phyloP scores from a whole-genome alignment of 73 alveolate genomes.

The Uronychia setigera region DNA sequence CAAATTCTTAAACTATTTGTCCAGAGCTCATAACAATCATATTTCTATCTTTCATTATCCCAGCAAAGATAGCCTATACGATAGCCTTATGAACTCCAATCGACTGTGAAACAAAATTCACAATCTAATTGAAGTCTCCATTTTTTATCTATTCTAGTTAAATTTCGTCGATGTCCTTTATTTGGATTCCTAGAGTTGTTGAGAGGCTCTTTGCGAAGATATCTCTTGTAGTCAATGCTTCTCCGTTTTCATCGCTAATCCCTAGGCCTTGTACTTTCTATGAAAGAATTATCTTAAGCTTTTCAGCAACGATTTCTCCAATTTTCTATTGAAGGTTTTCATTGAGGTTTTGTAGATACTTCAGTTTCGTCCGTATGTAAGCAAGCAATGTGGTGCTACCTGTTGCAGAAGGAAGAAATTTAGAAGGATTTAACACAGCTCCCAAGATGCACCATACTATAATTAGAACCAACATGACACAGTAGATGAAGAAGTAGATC shows the following conservation, averaged over 20 bases:
- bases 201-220: neutral
- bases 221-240: neutral
- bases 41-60: conserved; percentile 10
- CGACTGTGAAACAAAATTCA: neutral
- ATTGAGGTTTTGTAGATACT: neutral
- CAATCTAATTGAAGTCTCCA: neutral
- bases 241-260: neutral
- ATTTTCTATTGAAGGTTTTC: neutral
- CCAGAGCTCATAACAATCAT: neutral
- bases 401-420: conserved; percentile 27
- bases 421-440: conserved; percentile 29
- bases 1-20: conserved; percentile 7
- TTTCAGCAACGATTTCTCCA: neutral
- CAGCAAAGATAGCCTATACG: conserved; percentile 15
- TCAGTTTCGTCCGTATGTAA: neutral
- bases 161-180: neutral
- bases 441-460: conserved; percentile 44
- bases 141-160: neutral
- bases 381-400: conserved; percentile 2
- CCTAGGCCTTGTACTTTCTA: neutral
- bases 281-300: neutral
- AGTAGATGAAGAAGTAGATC: conserved; percentile 4
- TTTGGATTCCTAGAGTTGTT: neutral
- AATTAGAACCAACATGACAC: neutral
- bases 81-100: conserved; percentile 13